Evolutionary conservation across 345 rosid genomes (phyloP), one percentile per base, ranked within the genome.

Genomic region (Trapa bicornis): DNA sequence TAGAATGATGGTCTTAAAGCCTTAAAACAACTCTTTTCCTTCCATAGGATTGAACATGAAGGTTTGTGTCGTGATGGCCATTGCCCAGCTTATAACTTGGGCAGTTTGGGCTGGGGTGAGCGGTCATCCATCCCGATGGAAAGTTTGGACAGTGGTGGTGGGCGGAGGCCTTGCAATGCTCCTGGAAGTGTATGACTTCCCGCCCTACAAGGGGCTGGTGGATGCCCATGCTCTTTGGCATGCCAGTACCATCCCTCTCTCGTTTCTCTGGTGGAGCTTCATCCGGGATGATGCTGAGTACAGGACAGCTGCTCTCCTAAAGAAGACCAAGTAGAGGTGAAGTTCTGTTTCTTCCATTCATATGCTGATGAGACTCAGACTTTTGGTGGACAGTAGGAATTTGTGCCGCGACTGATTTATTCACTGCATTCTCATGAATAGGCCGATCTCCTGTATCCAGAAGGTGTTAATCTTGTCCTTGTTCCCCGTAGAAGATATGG

Each of bases 211-310:
- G 47, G 89, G 97, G 70, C 83, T 70, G 29, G 70, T 93, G 0
- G 98, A 93, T 76, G 86, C 98, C 62, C 92, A 82, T 17, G 87
- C 87, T 43, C 82, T 90, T 37, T 85, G 96, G 93, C 86, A 88
- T 53, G 87, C 85, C 29, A 73, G 82, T 6, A 77, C 80, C 60
- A 80, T 93, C 72, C 96, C 94, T 17, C 85, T 93, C 29, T 74
- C 92, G 17, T 90, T 85, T 69, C 70, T 89, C 36, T 88, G 87
- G 86, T 93, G 98, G 98, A 88, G 97, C 77, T 90, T 93, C 74
- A 80, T 80, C 66, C 78, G 87, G 68, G 96, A 90, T 47, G 97
- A 93, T 48, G 94, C 94, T 0, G 89, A 83, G 72, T 84, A 85
- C 69, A 71, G 86, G 68, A 86, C 98, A 66, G 61, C 83, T 22